Evolutionary conservation across 148 eudicot genomes (phyloP), one percentile per base, ranked within the genome.

Genomic region (Cornus suecica): DNA sequence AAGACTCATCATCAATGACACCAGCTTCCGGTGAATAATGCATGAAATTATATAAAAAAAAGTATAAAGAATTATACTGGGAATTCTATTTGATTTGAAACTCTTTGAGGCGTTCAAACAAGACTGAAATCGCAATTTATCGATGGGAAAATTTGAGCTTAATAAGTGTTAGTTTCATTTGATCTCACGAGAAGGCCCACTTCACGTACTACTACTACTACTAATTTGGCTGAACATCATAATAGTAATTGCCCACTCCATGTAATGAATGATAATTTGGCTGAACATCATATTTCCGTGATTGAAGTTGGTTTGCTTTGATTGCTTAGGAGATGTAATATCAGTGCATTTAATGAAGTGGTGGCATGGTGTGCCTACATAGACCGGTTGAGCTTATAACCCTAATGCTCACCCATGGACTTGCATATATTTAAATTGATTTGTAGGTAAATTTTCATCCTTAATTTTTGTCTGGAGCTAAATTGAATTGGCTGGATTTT

Each of bases 401-500:
- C 45, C 48, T 69, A 56, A 56, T 37, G 68, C 28, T 32, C 70
- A 45, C n/a, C 28, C 29, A 26, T 52, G 58, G 58, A 20, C 42
- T 37, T 37, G 1, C 42, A 37, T 37, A 37, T 37, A 10, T 37
- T 37, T 37, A 37, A 37, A 37, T 37, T 37, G 42, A 37, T 37
- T 37, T 37, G 42, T 37, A 10, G 22, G 58, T n/a, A 18, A 58
- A 20, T 22, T 58, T 58, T 18, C 62, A 58, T 20, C 62, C 62
- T 58, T 58, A 58, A 58, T 2, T 58, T 58, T 5, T 20, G 4
- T 25, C 20, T n/a, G n/a, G 20, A 58, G 52, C n/a, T 28, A n/a
- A 27, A 3, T 8, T n/a, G 14, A 18, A 22, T 54, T 51, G 41
- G n/a, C 69, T 26, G 15, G 18, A 37, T 81, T 76, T 80, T 78